Conservation (phyloP, 2,329 filamentous ascomycete genomes). For the Bipolaris cookei region DNA sequence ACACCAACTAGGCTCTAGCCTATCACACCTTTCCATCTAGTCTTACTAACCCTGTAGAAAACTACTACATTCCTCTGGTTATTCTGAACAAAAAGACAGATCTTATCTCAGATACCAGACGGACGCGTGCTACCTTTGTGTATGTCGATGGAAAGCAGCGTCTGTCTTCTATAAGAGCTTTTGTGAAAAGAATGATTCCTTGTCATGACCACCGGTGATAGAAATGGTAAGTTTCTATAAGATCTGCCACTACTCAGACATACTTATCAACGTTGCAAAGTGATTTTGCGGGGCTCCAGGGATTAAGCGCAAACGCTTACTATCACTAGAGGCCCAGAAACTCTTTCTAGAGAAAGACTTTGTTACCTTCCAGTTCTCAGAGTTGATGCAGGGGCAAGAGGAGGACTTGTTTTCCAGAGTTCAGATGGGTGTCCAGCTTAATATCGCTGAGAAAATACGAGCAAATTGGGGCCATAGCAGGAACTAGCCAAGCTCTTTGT, state of each 20-base stretch:
- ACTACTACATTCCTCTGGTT: constrained; percentile 56
- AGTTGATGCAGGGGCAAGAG: constrained; percentile 51
- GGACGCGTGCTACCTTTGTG: constrained; percentile 21
- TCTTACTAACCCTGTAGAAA: constrained; percentile 29
- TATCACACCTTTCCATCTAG: no score
- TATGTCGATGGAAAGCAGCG: constrained; percentile 54
- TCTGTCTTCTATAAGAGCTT: constrained; percentile 54
- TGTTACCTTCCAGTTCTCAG: constrained; percentile 53
- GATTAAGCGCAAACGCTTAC: constrained; percentile 34
- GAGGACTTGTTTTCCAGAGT: constrained; percentile 58
- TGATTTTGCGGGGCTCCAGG: constrained; percentile 30
- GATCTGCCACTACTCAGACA: neutral
- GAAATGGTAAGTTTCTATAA: constrained; percentile 49
- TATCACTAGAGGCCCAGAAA: constrained; percentile 46
- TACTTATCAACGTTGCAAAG: constrained; percentile 23
- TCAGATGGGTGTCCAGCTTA: constrained; percentile 55
- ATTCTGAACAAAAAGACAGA: constrained; percentile 52
- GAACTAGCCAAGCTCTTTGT: constrained; percentile 53
- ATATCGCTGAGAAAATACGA: constrained; percentile 55
- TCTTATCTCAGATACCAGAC: constrained; percentile 15
- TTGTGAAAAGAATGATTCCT: constrained; percentile 54
- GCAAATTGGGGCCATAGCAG: constrained; percentile 56
- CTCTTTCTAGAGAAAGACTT: constrained; percentile 52
- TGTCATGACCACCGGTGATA: constrained; percentile 51
- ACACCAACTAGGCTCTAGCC: no score